phyloP scores from a whole-genome alignment of 2,329 filamentous ascomycete genomes.

The Knufia petricola region DNA sequence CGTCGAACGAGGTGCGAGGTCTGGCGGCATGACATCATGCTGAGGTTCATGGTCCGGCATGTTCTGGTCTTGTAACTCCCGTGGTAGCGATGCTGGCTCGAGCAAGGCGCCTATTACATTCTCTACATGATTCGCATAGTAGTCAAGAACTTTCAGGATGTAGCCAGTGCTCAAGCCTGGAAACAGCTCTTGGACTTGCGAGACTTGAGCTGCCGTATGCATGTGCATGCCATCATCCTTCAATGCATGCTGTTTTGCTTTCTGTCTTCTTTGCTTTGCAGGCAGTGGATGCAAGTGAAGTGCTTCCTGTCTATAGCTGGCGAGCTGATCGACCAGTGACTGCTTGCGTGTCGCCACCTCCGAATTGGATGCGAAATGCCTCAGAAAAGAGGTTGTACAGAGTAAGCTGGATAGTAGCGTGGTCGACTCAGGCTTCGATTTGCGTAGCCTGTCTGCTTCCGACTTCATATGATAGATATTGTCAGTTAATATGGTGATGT shows the following conservation, averaged over 20 bases:
- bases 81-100: slow-evolving; percentile 59
- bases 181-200: slow-evolving; percentile 88
- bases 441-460: slow-evolving; percentile 53
- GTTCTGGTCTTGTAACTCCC: slow-evolving; percentile 47
- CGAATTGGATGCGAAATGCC: slow-evolving; percentile 31
- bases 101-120: slow-evolving; percentile 72
- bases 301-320: slow-evolving; percentile 31
- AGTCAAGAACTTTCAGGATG: slow-evolving; percentile 65
- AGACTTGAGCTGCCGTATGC: slow-evolving; percentile 74
- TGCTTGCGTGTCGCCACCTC: slow-evolving; percentile 29
- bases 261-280: slow-evolving; percentile 29
- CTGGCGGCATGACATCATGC: slow-evolving; percentile 22
- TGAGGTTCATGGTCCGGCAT: slow-evolving; percentile 17
- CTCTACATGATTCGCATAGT: slow-evolving; percentile 69
- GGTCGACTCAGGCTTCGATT: slow-evolving; percentile 30
- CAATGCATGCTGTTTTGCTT: slow-evolving; percentile 33
- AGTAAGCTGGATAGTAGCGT: slow-evolving; percentile 75
- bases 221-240: slow-evolving; percentile 52
- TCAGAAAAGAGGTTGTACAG: slow-evolving; percentile 65
- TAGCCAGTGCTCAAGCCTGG: slow-evolving; percentile 78
- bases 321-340: slow-evolving; percentile 32
- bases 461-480: slow-evolving; percentile 72
- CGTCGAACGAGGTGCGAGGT: slow-evolving; percentile 42
- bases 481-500: slow-evolving; percentile 67
- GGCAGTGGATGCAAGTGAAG: slow-evolving; percentile 31